Evolutionary conservation across 345 rosid genomes (phyloP), one percentile per base, ranked within the genome.

Genomic region (Eucalyptus marginata): DNA sequence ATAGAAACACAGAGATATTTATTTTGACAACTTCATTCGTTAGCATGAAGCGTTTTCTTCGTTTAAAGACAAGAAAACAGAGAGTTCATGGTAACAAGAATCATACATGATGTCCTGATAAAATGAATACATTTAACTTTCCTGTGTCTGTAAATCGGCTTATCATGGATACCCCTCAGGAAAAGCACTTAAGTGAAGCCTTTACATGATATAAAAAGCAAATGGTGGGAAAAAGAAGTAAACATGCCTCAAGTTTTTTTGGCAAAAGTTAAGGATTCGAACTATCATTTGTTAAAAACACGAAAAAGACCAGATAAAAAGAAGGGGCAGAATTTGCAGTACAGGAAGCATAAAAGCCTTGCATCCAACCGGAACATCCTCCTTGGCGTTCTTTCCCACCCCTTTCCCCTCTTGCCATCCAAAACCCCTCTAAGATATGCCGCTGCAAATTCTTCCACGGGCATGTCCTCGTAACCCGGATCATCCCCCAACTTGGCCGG

Each of bases 41-140:
- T 40, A 40, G 40, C 40, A 40, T 40, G 40, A 40, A 40, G 40
- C 4, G 40, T 40, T 40, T 40, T 40, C 40, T 40, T 40, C 40
- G 4, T 40, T 40, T 40, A 40, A 40, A 40, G 40, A 40, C 40
- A 40, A 4, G 40, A 4, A 40, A 40, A 40, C 40, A 40, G 40
- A 40, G 40, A 40, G 52, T 50, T n/a, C 1, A 66, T 7, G 15
- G 71, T 56, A 56, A 2, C 59, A 8, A 24, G 59, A 56, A 56
- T 98, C 98, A 97, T 3, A 99, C 99, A 62, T 96, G 50, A 83
- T 27, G 31, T n/a, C 76, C 1, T 66, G 20, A 66, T 31, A 66
- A 66, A 66, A n/a, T n/a, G 20, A 66, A n/a, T 15, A 15, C 76
- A 66, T 66, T n/a, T 8, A 4, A n/a, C 71, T 7, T 66, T 31